phyloP scores from a whole-genome alignment of 352 stramenopile genomes.

The Phytopythium cucurbitacearum region DNA sequence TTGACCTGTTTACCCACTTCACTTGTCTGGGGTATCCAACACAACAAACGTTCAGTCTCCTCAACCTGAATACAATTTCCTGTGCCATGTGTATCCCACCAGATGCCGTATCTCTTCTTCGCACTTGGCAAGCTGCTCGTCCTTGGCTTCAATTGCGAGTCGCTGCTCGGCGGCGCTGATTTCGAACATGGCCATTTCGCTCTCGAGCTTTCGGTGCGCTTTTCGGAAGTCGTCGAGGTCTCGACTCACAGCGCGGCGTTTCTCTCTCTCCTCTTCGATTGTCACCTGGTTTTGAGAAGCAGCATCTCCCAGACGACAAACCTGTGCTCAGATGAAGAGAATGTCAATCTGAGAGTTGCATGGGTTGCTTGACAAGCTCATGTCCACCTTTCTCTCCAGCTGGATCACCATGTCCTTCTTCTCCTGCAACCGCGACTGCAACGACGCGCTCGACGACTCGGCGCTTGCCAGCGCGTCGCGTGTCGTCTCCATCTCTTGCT shows the following conservation, averaged over 20 bases:
- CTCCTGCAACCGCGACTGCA: conserved; percentile 56
- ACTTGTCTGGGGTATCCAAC: conserved; percentile 34
- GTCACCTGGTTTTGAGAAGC: conserved; percentile 33
- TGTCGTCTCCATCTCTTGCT: conserved; percentile 40
- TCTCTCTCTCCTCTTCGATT: conserved; percentile 64
- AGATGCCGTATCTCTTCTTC: conserved; percentile 69
- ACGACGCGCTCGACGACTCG: conserved; percentile 52
- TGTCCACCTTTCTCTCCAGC: conserved; percentile 53
- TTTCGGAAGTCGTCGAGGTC: conserved; percentile 70
- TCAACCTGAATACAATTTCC: not conserved
- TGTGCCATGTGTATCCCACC: conserved; percentile 22
- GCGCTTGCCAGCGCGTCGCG: conserved; percentile 45
- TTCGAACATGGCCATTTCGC: conserved; percentile 56
- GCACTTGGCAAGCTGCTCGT: conserved; percentile 55
- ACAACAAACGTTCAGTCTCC: not conserved
- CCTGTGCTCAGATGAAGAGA: conserved; percentile 16
- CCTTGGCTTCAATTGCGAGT: conserved; percentile 49
- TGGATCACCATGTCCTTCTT: conserved; percentile 59
- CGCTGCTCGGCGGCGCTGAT: conserved; percentile 57
- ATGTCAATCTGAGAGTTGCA: not conserved
- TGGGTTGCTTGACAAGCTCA: too few relatives aligned
- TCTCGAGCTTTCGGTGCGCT: conserved; percentile 61
- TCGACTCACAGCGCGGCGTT: conserved; percentile 25
- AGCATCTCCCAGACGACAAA: conserved; percentile 48
- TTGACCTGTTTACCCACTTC: conserved; percentile 80